phyloP scores from a whole-genome alignment of 495 filamentous ascomycete species.

The Tuber calosporum region DNA sequence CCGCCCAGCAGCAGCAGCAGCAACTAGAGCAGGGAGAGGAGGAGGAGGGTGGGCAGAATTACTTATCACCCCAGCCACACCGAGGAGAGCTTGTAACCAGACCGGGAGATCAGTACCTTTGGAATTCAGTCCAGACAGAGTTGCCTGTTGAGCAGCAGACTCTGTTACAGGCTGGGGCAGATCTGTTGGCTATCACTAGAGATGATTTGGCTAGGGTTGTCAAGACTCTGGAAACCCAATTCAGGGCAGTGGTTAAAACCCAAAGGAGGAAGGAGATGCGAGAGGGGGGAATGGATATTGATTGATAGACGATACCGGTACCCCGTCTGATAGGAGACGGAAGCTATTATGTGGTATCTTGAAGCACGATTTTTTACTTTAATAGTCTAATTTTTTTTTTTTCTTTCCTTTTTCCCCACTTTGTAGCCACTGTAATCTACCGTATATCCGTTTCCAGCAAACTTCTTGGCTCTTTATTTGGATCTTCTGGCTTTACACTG shows the following conservation, averaged over 20 bases:
- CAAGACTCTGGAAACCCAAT: slow-evolving; percentile 50
- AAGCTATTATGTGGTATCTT: background rate
- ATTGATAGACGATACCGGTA: slow-evolving; percentile 2
- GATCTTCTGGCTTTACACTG: background rate
- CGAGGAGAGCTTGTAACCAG: slow-evolving; percentile 16
- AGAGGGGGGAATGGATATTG: slow-evolving; percentile 36
- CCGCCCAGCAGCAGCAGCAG: slow-evolving; percentile 30
- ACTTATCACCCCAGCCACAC: background rate
- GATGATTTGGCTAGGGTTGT: slow-evolving; percentile 50
- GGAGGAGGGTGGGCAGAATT: background rate
- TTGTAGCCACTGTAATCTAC: background rate
- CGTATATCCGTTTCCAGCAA: background rate
- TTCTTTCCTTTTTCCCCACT: too few relatives aligned
- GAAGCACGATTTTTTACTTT: background rate
- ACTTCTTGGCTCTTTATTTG: background rate
- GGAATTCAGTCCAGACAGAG: slow-evolving; percentile 25
- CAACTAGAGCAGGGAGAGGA: slow-evolving; percentile 27
- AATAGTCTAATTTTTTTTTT: background rate
- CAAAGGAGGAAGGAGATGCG: slow-evolving; percentile 42
- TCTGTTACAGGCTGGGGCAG: slow-evolving; percentile 40
- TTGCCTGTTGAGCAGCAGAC: slow-evolving; percentile 33
- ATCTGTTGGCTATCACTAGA: slow-evolving; percentile 42
- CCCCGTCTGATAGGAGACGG: background rate
- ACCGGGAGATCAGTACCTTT: slow-evolving; percentile 40
- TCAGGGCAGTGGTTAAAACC: slow-evolving; percentile 44